Evolutionary conservation across 768 basidiomycete genomes (phyloP).

Genomic region (Hygrocybe coccinea): DNA sequence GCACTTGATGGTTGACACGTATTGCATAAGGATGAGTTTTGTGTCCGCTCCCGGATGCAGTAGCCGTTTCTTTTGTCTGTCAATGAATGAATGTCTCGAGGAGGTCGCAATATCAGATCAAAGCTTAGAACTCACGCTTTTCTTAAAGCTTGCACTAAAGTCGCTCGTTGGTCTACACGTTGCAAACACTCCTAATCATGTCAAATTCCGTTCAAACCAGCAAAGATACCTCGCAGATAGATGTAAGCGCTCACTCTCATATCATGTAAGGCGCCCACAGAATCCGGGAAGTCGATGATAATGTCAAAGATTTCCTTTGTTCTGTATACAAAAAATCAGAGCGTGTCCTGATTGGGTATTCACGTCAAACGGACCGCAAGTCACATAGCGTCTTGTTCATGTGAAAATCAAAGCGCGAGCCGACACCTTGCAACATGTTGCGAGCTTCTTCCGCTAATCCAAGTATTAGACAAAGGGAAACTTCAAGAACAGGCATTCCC

Average conservation of each 20-base stretch:
- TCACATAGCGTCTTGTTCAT: conserved; percentile 89
- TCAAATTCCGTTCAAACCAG: background rate
- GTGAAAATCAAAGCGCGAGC: conserved; percentile 85
- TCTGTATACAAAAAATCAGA: conserved; percentile 27
- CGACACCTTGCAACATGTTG: conserved; percentile 68
- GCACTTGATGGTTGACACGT: conserved; percentile 89
- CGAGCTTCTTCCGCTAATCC: conserved; percentile 65
- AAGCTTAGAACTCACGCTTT: conserved; percentile 54
- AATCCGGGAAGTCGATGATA: conserved; percentile 91
- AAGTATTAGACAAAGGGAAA: conserved; percentile 1
- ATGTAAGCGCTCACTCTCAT: conserved; percentile 55
- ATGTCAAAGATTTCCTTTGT: conserved; percentile 91
- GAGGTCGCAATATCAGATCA: conserved; percentile 3
- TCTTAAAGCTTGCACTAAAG: conserved; percentile 72
- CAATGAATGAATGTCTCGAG: background rate
- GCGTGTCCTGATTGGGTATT: too few species aligned
- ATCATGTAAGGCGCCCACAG: conserved; percentile 78
- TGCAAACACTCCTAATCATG: conserved; percentile 63
- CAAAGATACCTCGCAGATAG: background rate
- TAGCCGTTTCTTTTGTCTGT: conserved; percentile 78
- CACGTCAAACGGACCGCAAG: conserved; percentile 51
- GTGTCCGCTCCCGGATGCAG: conserved; percentile 97
- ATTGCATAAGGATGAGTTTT: conserved; percentile 81
- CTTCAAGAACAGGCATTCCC: background rate
- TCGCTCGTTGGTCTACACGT: conserved; percentile 73